Evolutionary conservation across 352 stramenopile species (phyloP), one percentile per base, ranked within the genome.

Genomic region (Globisporangium middletonii): DNA sequence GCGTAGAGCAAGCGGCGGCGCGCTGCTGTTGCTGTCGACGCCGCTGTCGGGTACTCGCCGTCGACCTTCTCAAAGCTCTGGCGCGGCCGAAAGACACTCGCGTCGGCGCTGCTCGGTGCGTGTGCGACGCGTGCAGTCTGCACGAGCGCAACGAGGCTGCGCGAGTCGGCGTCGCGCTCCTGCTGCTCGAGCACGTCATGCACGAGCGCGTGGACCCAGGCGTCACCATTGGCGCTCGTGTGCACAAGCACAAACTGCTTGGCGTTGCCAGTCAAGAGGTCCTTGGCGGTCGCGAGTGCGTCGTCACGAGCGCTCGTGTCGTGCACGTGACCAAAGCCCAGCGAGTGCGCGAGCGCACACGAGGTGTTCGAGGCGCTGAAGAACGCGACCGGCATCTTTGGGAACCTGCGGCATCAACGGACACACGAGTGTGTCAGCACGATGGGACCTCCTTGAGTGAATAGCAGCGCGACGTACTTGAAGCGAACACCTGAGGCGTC

Each of bases 41-140:
- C 23, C 19, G n/a, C 33, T 3, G 15, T 4, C 37, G 59, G 26
- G 51, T 90, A 93, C 52, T 75, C 50, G 12, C 81, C 76, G 37
- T 82, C 63, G 59, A 77, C 72, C 48, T 88, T 88, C 35, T 78
- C 60, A 56, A 72, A 79, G 62, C 78, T 91, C 59, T 93, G 83
- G 28, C 72, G 73, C 1, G 83, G 83, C 18, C 73, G 77, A 18
- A 91, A 70, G 23, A 71, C 69, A 27, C 53, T 61, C 15, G 44
- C 45, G 16, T 51, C 41, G n/a, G 2, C 16, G 41, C 16, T n/a
- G 41, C 41, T 45, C 11, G 12, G 2, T 5, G 13, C 44, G 19
- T 43, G 54, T 0, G 51, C 55, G 19, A 70, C 33, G 2, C 58
- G 28, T 44, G 56, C 41, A 9, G 59, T 67, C n/a, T 75, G 76